Evolutionary conservation across 306 rosid genomes (phyloP).

Genomic region (Sicyos baderoa): DNA sequence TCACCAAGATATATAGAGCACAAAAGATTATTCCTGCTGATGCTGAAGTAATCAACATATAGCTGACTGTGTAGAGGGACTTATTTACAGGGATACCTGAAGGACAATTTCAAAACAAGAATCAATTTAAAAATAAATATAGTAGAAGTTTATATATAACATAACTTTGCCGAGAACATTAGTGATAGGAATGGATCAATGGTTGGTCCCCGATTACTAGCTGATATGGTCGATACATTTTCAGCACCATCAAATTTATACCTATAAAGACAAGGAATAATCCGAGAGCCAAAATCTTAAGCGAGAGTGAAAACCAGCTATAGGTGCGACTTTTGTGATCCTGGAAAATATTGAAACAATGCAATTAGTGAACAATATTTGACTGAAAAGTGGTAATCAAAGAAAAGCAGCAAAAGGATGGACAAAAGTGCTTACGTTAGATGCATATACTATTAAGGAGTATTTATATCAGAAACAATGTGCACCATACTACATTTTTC

Average conservation of each 20-base stretch:
- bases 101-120: conserved; percentile 15
- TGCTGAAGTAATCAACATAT: conserved; percentile 68
- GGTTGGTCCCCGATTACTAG: not conserved
- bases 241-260: conserved; percentile 8
- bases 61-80: conserved; percentile 72
- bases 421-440: not conserved
- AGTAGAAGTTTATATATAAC: not conserved
- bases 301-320: conserved; percentile 50
- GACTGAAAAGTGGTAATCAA: not conserved
- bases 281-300: conserved; percentile 47
- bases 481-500: not conserved
- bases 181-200: not conserved
- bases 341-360: conserved; percentile 33
- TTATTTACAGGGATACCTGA: conserved; percentile 83
- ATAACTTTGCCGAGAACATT: not conserved
- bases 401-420: conserved; percentile 1
- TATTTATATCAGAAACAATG: not conserved
- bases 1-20: conserved; percentile 62
- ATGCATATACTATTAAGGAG: not conserved
- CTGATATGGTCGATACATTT: not conserved
- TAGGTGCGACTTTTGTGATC: conserved; percentile 63
- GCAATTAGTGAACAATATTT: conserved; percentile 18
- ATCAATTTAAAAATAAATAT: not conserved
- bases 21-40: conserved; percentile 67
- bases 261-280: conserved; percentile 43